Evolutionary conservation across 2,329 filamentous ascomycete species (phyloP), one percentile per base, ranked within the genome.

Genomic region (Botrytis galanthina): DNA sequence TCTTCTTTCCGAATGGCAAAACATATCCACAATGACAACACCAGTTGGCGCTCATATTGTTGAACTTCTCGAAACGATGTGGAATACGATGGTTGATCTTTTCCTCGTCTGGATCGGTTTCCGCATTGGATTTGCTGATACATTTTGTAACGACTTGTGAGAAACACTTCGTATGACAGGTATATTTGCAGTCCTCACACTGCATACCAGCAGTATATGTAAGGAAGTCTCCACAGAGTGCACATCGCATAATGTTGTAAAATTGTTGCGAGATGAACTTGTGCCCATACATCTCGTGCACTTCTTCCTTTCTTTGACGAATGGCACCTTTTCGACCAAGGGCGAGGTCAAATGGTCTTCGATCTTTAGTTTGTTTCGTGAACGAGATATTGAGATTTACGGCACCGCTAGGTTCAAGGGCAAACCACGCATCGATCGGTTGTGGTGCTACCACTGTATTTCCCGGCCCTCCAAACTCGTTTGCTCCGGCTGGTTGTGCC

Each of bases 161-260:
- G 83, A 98, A 99, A 82, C 96, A 99, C 84, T 98, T 98, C 79
- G 94, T 95, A 83, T 99, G 96, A 84, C 96, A 99, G 57, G 95
- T 98, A 84, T 98, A 98, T 84, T 98, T 98, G 92, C 96, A 99
- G 84, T 99, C 96, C 77, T 97, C 93, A 83, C 96, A 99, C 84
- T 99, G 96, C 95, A 99, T 99, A 75, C 96, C 96, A 35, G 96
- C 93, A 67, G 95, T 97, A 82, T 98, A 98, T 82, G 98, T 99
- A 84, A 99, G 91, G 81, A 99, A 98, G 78, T 99, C 96, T 74
- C 95, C 96, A 82, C 96, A 99, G 51, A 98, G 90, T 22, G 96
- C 96, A 84, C 96, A 99, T 75, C 96, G 95, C 96, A 99, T 99
- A 81, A 99, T 98, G 87, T 98, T 99, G 90, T 98, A 99, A 84